Evolutionary conservation across 441 rosid genomes (phyloP), one percentile per base, ranked within the genome.

Genomic region (Arabidopsis hybrid): DNA sequence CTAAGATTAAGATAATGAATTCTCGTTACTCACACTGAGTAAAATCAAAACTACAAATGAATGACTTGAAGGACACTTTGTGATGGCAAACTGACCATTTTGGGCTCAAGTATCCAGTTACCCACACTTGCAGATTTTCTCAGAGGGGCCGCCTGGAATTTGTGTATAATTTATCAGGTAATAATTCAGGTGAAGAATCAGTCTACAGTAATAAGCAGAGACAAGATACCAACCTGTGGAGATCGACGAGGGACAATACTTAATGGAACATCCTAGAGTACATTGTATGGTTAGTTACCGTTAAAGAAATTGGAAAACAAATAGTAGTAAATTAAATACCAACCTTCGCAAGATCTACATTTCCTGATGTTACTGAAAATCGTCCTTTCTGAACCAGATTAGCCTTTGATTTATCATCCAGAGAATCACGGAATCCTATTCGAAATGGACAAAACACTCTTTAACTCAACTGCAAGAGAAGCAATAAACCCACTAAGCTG

Each of bases 311-410:
- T 75, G 18, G 81, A 55, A 36, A 42, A 70, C 50, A 67, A 32
- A 57, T 50, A 58, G 68, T 62, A 72, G 26, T 29, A 43, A 78
- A 68, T 57, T 34, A 74, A 51, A 85, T 52, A 16, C 61, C 73
- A 80, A 93, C 99, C 97, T 93, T 96, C 66, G 77, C 89, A 79
- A 90, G 96, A 86, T 96, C 99, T 60, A 96, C 71, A 83, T 89
- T 96, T 82, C 92, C 99, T 71, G 99, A 96, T 69, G 99, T 96
- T 58, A 96, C 99, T 10, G 98, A 96, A 78, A 96, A 96, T 51
- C 98, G 79, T 69, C 99, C 99, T 84, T 90, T 96, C 79, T 96
- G 98, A 80, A 96, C 97, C 50, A 93, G 83, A 79, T 86, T 96
- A 57, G 92, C 83, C 87, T 93, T 96, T 32, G 97, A 83, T 72